A percentile compares a stretch with the other conserved stretches of the same genome.
Evolutionary conservation across 306 rosid species (phyloP).

Genomic region (Calophaca sinica): DNA sequence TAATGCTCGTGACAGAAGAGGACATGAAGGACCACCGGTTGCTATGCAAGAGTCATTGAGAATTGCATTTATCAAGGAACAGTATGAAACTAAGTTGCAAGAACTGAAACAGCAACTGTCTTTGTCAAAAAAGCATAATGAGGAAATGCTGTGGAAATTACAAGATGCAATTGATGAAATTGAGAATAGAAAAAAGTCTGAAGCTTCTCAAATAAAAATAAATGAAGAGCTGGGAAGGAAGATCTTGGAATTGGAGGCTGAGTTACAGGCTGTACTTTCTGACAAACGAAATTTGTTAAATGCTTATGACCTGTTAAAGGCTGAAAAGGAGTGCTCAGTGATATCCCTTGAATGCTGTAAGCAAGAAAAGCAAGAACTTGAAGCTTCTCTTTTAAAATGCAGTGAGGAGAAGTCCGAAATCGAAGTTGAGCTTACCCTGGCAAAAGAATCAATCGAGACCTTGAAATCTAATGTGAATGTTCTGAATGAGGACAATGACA

Average conservation of each 20-base stretch:
- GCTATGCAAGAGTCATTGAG: slow-evolving; percentile 92
- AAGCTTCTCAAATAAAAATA: slow-evolving; percentile 73
- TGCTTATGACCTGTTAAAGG: slow-evolving; percentile 82
- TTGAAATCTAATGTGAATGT: slow-evolving; percentile 50
- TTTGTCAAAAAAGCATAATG: slow-evolving; percentile 82
- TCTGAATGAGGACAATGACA: slow-evolving; percentile 50
- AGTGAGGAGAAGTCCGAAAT: slow-evolving; percentile 76
- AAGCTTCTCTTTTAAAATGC: slow-evolving; percentile 78
- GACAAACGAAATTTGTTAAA: slow-evolving; percentile 87
- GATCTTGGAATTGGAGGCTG: slow-evolving; percentile 88
- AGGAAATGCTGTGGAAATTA: slow-evolving; percentile 91
- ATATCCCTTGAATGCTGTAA: slow-evolving; percentile 96
- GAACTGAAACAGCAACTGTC: slow-evolving; percentile 86
- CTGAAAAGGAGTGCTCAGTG: slow-evolving; percentile 93
- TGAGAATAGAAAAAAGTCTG: slow-evolving; percentile 79
- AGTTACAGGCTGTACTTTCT: slow-evolving; percentile 72
- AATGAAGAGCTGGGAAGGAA: slow-evolving; percentile 82
- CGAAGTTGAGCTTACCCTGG: slow-evolving; percentile 63
- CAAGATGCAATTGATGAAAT: slow-evolving; percentile 86
- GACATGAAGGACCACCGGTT: slow-evolving; percentile 70
- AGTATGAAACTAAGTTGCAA: slow-evolving; percentile 91
- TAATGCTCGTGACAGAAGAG: slow-evolving; percentile 74
- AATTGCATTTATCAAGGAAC: slow-evolving; percentile 96
- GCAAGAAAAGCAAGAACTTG: slow-evolving; percentile 93
- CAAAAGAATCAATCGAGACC: slow-evolving; percentile 61